Base-by-base conservation (phyloP, 345 rosid genomes). In the Populus simonii region DNA sequence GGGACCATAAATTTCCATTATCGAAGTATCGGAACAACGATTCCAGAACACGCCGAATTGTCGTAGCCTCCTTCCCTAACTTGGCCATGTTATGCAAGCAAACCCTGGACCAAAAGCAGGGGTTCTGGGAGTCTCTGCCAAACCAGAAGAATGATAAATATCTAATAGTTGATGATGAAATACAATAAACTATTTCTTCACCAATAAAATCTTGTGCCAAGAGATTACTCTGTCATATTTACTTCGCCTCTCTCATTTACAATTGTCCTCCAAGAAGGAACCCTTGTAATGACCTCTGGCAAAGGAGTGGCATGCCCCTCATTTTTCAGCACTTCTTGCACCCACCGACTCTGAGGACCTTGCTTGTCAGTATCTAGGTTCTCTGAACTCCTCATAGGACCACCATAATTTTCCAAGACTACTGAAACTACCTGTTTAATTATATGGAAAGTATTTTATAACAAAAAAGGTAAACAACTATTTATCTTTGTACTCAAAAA, bases 21-120 rank as follows among this genome's bases (percentile, higher is more conserved):
- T 94, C 98, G 45, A 96, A 92, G 79, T 90, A 90, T 73, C 93
- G 96, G 83, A 96, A 94, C 84, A 96, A 86, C 36, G 97, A 92
- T 84, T 96, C 99, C 36, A 96, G 83, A 76, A 96, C 89, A 18
- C 94, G 94, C 31, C 99, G 90, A 80, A 89, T 88, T 65, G 93
- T 94, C 80, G 97, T 91, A 65, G 91, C 98, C 83, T 92, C 99
- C 84, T 91, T 92, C 77, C 97, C 99, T 68, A 91, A 92, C 85
- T 85, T 92, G 78, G 97, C 92, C 99, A 94, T 94, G 84, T 92
- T 94, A 83, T 89, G 89, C 80, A 96, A 85, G 87, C 99, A 94
- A 84, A 90, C 89, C 78, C 88, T 87, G 73, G 99, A 90, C 99
- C 99, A 96, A 88, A 96, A 94, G 88, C 88, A 76, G 72, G 97